Evolutionary conservation across 2,329 filamentous ascomycete genomes (phyloP).

Genomic region (Xylaria sp.): DNA sequence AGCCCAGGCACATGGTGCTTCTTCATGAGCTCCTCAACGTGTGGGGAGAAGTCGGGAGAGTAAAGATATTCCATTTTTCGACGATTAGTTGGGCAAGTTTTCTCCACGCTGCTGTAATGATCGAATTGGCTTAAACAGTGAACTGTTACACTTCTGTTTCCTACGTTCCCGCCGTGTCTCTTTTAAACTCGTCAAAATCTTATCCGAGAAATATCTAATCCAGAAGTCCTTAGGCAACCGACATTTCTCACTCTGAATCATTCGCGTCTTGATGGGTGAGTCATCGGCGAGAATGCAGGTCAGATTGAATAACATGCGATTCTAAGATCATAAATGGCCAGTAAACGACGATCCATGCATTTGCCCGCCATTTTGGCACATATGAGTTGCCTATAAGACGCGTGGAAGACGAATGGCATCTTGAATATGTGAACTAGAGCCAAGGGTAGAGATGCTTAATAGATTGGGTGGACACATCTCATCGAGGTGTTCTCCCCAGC

Average conservation of each 20-base stretch:
- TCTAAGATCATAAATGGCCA: background rate
- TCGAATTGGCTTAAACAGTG: background rate
- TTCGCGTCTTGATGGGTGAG: constrained; percentile 15
- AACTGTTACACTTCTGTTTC: background rate
- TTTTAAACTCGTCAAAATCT: background rate
- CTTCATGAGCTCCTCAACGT: constrained; percentile 37
- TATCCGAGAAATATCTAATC: background rate
- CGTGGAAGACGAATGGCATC: background rate
- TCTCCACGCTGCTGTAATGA: background rate
- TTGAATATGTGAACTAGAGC: no score
- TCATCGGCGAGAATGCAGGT: constrained; percentile 23
- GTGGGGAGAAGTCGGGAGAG: constrained; percentile 35
- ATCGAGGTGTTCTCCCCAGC: background rate
- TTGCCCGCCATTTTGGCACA: background rate
- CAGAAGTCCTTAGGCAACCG: background rate
- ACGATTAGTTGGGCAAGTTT: background rate
- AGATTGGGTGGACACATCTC: background rate
- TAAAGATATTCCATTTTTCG: constrained; percentile 38
- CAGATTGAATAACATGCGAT: constrained; percentile 6
- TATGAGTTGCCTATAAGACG: background rate
- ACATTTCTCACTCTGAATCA: constrained; percentile 3
- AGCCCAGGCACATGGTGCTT: constrained; percentile 44
- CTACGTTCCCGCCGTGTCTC: background rate
- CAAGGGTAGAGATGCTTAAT: background rate
- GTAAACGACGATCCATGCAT: background rate